Evolutionary conservation across 2,329 filamentous ascomycete species (phyloP).

Genomic region (Sarocladium strictum): DNA sequence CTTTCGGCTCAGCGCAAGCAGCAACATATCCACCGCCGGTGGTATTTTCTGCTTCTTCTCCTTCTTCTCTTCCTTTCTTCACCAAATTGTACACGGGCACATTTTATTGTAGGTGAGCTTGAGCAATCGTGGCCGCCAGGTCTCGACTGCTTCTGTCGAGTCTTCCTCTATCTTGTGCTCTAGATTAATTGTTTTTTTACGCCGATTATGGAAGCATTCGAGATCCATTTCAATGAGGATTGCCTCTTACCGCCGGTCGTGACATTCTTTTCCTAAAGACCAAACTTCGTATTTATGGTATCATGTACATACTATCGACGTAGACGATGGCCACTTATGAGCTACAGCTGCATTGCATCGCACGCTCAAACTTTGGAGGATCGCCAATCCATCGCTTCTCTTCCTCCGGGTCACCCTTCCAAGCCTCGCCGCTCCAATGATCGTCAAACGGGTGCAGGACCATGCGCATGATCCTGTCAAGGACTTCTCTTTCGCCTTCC

Average conservation of each 20-base stretch:
- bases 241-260: constrained; percentile 71
- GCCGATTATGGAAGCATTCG: constrained; percentile 68
- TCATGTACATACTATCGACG: background rate
- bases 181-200: constrained; percentile 46
- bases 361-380: constrained; percentile 69
- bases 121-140: constrained; percentile 30
- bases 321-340: constrained; percentile 47
- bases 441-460: constrained; percentile 80
- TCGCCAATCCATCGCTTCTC: constrained; percentile 81
- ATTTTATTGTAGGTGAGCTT: constrained; percentile 69
- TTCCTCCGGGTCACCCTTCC: constrained; percentile 60
- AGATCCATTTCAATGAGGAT: constrained; percentile 53
- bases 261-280: constrained; percentile 39
- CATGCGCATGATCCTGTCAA: constrained; percentile 77
- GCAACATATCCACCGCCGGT: constrained; percentile 1
- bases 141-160: constrained; percentile 46
- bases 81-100: constrained; percentile 60
- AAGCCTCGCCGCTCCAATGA: constrained; percentile 52
- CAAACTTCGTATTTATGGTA: background rate
- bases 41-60: constrained; percentile 14
- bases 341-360: constrained; percentile 93
- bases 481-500: constrained; percentile 70
- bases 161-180: constrained; percentile 70
- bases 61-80: constrained; percentile 34
- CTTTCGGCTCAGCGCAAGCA: background rate